Percentiles rank a stretch among this genome's conserved stretches.
phyloP scores from a whole-genome alignment of 805 yeast genomes.

The Kodamaea hsintzibuensis region DNA sequence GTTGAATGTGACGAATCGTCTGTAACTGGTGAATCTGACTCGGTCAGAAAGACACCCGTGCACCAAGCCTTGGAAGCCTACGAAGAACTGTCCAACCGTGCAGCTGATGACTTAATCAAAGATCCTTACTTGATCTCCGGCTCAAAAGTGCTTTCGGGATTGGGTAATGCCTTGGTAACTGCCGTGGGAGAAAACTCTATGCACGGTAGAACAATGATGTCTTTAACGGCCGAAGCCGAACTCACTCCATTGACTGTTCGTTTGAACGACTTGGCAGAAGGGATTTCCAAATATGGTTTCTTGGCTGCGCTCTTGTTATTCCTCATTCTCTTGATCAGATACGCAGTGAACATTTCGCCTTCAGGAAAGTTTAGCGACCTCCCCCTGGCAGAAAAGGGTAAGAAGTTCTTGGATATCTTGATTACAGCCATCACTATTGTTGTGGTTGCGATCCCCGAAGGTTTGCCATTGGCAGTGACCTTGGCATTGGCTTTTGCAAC shows the following conservation, averaged over 20 bases:
- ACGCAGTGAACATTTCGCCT: constrained; percentile 57
- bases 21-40: constrained; percentile 90
- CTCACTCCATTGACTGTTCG: constrained; percentile 88
- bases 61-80: constrained; percentile 36
- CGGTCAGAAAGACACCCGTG: constrained; percentile 70
- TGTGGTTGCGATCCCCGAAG: constrained; percentile 99
- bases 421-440: constrained; percentile 90
- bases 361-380: constrained; percentile 46
- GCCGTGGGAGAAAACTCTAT: constrained; percentile 89
- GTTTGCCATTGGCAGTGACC: constrained; percentile 96
- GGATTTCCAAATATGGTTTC: constrained; percentile 92
- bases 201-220: constrained; percentile 88
- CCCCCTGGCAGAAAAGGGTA: constrained; percentile 75
- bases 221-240: constrained; percentile 74
- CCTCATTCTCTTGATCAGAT: constrained; percentile 74
- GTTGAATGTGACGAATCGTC: constrained; percentile 91
- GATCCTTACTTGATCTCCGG: constrained; percentile 94
- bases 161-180: constrained; percentile 82
- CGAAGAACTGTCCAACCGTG: constrained; percentile 24
- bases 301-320: constrained; percentile 82
- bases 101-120: constrained; percentile 45
- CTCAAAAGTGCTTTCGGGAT: constrained; percentile 81
- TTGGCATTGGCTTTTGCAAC: constrained; percentile 97
- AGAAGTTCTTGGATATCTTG: constrained; percentile 77
- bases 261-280: constrained; percentile 80